Evolutionary conservation across 1,139 yeast genomes (phyloP).

Genomic region (Saccharomyces hybrid): DNA sequence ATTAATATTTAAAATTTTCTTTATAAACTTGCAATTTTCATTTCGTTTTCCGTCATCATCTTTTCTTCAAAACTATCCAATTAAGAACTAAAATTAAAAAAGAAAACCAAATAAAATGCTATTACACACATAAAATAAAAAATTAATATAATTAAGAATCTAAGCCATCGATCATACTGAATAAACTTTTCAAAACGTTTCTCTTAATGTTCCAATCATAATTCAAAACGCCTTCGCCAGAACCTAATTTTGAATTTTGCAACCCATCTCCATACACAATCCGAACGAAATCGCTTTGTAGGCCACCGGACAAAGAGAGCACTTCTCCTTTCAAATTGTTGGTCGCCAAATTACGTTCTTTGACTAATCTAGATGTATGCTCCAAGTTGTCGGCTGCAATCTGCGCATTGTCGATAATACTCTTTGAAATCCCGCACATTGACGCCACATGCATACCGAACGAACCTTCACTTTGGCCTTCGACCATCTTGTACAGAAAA

Average conservation of each 20-base stretch:
- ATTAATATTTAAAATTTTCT: not conserved
- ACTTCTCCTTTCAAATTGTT: slow-evolving; percentile 11
- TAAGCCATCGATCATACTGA: slow-evolving; percentile 41
- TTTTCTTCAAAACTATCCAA: too few relatives aligned
- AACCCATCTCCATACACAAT: slow-evolving; percentile 35
- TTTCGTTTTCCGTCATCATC: too few relatives aligned
- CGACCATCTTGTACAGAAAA: slow-evolving; percentile 76
- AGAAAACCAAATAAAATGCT: not conserved
- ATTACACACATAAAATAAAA: not conserved
- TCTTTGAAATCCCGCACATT: slow-evolving; percentile 86
- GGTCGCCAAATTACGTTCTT: slow-evolving; percentile 31
- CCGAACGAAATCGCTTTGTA: slow-evolving; percentile 75
- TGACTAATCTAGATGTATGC: slow-evolving; percentile 68
- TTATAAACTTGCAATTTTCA: too few relatives aligned
- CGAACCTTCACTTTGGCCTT: slow-evolving; percentile 88
- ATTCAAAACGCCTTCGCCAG: slow-evolving; percentile 39
- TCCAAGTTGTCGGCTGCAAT: slow-evolving; percentile 76
- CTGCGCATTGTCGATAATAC: slow-evolving; percentile 75
- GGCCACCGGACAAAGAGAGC: slow-evolving; percentile 52
- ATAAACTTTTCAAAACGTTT: slow-evolving; percentile 44
- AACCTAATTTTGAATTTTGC: slow-evolving; percentile 26
- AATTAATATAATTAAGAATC: not conserved
- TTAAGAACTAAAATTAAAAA: too few relatives aligned
- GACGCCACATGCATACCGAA: slow-evolving; percentile 98
- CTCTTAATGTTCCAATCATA: slow-evolving; percentile 43